A percentile compares a stretch with the other conserved stretches of the same genome.
Evolutionary conservation across 2,329 filamentous ascomycete genomes (phyloP).

Genomic region (Neospermospora avenae): DNA sequence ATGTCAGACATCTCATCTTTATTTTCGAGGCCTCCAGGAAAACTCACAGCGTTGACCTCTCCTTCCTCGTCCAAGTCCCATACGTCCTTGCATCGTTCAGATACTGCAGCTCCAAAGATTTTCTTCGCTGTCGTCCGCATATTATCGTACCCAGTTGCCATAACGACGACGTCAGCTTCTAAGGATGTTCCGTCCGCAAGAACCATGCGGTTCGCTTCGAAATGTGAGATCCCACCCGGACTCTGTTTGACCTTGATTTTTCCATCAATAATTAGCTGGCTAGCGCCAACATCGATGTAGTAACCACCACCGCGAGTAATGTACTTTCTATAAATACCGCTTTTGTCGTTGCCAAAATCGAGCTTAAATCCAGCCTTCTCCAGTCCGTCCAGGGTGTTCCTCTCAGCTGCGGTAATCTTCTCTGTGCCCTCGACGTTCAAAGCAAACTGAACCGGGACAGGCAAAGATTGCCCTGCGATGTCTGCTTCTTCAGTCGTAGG

Average conservation of each 20-base stretch:
- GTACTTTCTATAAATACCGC: slow-evolving; percentile 33
- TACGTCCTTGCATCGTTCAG: neutral
- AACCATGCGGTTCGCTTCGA: neutral
- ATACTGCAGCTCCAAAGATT: neutral
- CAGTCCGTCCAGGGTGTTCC: slow-evolving; percentile 45
- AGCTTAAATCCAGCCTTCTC: slow-evolving; percentile 54
- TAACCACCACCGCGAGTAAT: neutral
- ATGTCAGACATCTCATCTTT: neutral
- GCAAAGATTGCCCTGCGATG: slow-evolving; percentile 54
- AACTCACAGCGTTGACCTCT: neutral
- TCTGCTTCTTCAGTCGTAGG: slow-evolving; percentile 67
- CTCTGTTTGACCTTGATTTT: neutral
- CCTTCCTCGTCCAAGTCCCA: neutral
- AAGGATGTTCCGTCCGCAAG: neutral
- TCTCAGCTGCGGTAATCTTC: slow-evolving; percentile 37
- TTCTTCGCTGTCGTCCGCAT: neutral
- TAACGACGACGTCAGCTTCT: neutral
- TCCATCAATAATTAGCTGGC: neutral
- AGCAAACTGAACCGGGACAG: slow-evolving; percentile 57
- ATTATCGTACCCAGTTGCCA: neutral
- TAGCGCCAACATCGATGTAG: neutral
- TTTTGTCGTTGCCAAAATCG: slow-evolving; percentile 42
- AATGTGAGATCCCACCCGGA: neutral
- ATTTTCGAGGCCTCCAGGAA: neutral
- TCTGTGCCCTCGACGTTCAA: slow-evolving; percentile 47